Evolutionary conservation across 2,329 filamentous ascomycete species (phyloP).

Genomic region (Diaporthe sp.): DNA sequence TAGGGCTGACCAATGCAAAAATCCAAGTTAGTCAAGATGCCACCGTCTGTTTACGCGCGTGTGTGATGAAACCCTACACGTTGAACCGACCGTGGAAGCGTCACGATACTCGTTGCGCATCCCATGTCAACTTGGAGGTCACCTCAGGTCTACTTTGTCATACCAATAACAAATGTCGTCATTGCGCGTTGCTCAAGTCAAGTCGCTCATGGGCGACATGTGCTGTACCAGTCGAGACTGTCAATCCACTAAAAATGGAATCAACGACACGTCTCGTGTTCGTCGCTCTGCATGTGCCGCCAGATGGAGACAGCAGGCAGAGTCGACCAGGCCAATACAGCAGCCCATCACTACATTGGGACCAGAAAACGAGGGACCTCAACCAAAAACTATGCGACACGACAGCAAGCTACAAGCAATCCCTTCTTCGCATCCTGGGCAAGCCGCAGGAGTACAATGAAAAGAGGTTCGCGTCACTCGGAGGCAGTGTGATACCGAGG

Average conservation of each 20-base stretch:
- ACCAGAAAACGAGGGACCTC: not conserved
- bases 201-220: not conserved
- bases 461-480: conserved; percentile 76
- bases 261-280: not conserved
- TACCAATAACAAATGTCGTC: not conserved
- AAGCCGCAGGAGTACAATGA: conserved; percentile 68
- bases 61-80: not conserved
- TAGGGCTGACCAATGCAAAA: conserved; percentile 23
- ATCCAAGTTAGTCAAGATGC: not conserved
- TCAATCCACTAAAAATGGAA: not conserved
- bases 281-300: not conserved
- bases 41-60: not conserved
- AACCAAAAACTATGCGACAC: no score
- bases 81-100: not conserved
- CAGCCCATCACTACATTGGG: not conserved
- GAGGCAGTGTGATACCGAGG: conserved; percentile 80
- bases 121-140: not conserved
- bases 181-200: not conserved
- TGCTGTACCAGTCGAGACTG: not conserved
- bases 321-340: not conserved
- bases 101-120: not conserved
- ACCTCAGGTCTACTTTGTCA: not conserved
- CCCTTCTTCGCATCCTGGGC: conserved; percentile 69
- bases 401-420: not conserved
- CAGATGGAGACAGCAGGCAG: not conserved